Evolutionary conservation across 2,329 filamentous ascomycete genomes (phyloP).

Genomic region (Pseudocercospora pini-densiflorae): DNA sequence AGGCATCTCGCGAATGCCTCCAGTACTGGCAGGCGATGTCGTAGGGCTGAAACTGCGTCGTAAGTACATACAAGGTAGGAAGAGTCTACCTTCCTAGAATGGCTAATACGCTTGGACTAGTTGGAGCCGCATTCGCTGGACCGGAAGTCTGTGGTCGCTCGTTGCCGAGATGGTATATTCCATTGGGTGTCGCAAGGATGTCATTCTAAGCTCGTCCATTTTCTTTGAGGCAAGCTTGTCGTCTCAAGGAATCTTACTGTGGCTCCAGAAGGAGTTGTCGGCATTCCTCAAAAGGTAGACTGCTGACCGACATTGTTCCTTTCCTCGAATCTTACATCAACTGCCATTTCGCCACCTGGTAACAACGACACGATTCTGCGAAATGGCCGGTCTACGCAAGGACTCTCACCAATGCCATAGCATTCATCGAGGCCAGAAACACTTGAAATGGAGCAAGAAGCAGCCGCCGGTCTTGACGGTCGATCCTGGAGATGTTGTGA

Average conservation of each 20-base stretch:
- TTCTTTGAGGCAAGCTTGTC: not conserved
- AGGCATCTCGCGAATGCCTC: not conserved
- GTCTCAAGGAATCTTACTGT: not conserved
- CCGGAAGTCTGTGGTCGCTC: constrained; percentile 13
- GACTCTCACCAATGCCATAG: constrained; percentile 23
- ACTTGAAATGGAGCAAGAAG: constrained; percentile 26
- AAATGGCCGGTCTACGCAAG: constrained; percentile 13
- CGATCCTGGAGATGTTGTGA: constrained; percentile 25
- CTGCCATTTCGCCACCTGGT: not conserved
- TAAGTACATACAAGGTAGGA: constrained; percentile 1
- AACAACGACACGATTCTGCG: not conserved
- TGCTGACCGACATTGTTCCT: not conserved
- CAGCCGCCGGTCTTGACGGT: constrained; percentile 25
- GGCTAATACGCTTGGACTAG: constrained; percentile 8
- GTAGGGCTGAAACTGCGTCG: constrained; percentile 16
- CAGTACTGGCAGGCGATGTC: not conserved
- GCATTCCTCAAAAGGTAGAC: not conserved
- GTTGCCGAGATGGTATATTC: constrained; percentile 15
- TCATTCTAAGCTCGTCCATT: not conserved
- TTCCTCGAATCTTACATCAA: not conserved
- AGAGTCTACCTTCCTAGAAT: constrained; percentile 13
- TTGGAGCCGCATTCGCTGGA: constrained; percentile 17
- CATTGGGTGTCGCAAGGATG: not conserved
- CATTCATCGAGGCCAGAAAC: constrained; percentile 28
- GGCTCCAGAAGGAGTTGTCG: not conserved